Evolutionary conservation across 345 rosid genomes (phyloP).

Genomic region (Bruguiera gymnorhiza): DNA sequence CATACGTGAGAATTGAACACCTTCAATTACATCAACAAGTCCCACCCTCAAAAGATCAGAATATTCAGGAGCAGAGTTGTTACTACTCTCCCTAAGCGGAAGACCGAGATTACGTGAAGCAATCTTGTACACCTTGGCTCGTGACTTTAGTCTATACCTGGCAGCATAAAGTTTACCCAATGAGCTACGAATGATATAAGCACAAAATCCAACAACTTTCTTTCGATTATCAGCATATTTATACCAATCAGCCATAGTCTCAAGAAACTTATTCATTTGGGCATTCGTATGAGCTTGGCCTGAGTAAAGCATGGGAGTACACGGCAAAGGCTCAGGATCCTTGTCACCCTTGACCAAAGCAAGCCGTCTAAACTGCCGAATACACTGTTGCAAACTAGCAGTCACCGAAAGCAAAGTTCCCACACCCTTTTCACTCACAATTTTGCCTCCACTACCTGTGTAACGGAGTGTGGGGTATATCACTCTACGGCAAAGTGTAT

Average conservation of each 20-base stretch:
- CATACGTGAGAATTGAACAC: conserved; percentile 92
- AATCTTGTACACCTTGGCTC: conserved; percentile 86
- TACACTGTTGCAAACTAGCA: conserved; percentile 82
- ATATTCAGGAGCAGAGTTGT: conserved; percentile 87
- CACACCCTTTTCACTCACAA: conserved; percentile 80
- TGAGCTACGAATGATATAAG: conserved; percentile 88
- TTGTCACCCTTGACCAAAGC: conserved; percentile 85
- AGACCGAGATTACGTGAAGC: conserved; percentile 82
- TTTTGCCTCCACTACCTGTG: conserved; percentile 72
- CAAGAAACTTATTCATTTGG: conserved; percentile 97
- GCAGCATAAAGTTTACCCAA: conserved; percentile 96
- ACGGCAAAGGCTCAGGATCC: conserved; percentile 96
- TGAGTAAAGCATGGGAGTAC: conserved; percentile 90
- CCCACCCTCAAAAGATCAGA: conserved; percentile 97
- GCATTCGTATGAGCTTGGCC: conserved; percentile 95
- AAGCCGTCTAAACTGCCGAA: conserved; percentile 71
- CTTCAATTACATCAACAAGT: conserved; percentile 87
- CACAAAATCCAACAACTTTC: conserved; percentile 94
- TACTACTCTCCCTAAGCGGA: conserved; percentile 77
- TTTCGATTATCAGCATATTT: conserved; percentile 88
- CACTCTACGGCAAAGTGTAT: conserved; percentile 73
- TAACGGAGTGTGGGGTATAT: conserved; percentile 85
- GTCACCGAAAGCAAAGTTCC: conserved; percentile 95
- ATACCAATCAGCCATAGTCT: conserved; percentile 98
- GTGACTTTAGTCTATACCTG: conserved; percentile 88